phyloP scores from a whole-genome alignment of 371 early-diverging fungal species.

The Mortierella sp. region DNA sequence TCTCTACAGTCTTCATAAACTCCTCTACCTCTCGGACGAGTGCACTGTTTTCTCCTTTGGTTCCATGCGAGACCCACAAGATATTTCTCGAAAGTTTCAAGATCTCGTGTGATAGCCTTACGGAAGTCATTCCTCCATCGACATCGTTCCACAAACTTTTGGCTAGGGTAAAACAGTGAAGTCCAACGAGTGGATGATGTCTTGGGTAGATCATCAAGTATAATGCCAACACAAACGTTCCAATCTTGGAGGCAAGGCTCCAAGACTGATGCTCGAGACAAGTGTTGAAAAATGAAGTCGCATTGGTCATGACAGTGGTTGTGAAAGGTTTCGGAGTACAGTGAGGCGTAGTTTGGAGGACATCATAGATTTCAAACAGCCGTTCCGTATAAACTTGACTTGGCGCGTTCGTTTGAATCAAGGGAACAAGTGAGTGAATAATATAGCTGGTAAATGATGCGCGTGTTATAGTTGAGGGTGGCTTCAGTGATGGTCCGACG shows the following conservation, averaged over 20 bases:
- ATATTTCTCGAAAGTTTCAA: constrained; percentile 31
- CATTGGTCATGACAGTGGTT: constrained; percentile 54
- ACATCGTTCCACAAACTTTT: constrained; percentile 76
- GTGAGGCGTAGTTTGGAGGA: constrained; percentile 27
- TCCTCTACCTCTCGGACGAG: constrained; percentile 34
- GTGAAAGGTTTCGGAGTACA: constrained; percentile 45
- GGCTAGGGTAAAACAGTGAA: constrained; percentile 72
- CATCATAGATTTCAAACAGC: constrained; percentile 31
- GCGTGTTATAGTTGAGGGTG: constrained; percentile 25
- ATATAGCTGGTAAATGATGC: constrained; percentile 35
- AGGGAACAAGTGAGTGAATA: constrained; percentile 47
- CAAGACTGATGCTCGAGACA: constrained; percentile 56
- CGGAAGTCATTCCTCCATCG: constrained; percentile 43
- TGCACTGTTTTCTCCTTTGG: constrained; percentile 20
- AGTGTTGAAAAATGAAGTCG: constrained; percentile 49
- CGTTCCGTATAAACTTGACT: constrained; percentile 21
- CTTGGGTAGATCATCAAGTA: constrained; percentile 79
- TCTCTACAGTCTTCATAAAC: constrained; percentile 48
- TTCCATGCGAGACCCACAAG: constrained; percentile 39
- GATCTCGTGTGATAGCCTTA: constrained; percentile 37
- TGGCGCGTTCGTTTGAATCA: constrained; percentile 29
- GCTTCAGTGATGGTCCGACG: constrained; percentile 29
- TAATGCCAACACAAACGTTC: constrained; percentile 73
- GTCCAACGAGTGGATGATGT: constrained; percentile 78
- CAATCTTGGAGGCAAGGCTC: constrained; percentile 66